Percentiles rank a stretch among this genome's conserved stretches.
phyloP scores from a whole-genome alignment of 2,329 filamentous ascomycete species.

The Trichoderma hamatum region DNA sequence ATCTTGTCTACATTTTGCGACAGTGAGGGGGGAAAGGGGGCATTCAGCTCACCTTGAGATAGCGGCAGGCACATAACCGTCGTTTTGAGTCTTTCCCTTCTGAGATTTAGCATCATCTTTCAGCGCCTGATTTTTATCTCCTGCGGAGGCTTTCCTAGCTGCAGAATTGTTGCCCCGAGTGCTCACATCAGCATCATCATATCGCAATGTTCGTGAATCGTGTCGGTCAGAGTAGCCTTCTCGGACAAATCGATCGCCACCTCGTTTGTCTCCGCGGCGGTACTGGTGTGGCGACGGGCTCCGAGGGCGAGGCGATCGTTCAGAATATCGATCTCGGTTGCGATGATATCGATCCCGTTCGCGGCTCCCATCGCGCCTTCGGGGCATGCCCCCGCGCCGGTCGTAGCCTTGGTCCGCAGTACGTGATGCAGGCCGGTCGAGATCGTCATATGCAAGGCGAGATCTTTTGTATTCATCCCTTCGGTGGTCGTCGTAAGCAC shows the following conservation, averaged over 20 bases:
- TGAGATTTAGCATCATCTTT: constrained; percentile 70
- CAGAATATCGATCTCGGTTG: constrained; percentile 49
- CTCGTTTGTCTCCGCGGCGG: constrained; percentile 43
- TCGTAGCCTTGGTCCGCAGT: constrained; percentile 51
- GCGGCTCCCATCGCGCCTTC: constrained; percentile 33
- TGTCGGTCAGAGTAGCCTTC: constrained; percentile 37
- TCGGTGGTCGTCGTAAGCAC: constrained; percentile 62
- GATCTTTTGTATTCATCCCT: constrained; percentile 52
- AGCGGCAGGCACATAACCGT: not conserved
- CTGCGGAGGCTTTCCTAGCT: constrained; percentile 65
- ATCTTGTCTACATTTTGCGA: constrained; percentile 1
- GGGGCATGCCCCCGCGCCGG: constrained; percentile 52
- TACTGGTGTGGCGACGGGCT: constrained; percentile 54
- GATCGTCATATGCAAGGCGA: constrained; percentile 58
- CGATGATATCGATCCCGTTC: constrained; percentile 40
- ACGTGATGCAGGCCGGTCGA: constrained; percentile 55
- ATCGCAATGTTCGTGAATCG: constrained; percentile 39
- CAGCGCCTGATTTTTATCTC: constrained; percentile 59
- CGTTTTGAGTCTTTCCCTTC: constrained; percentile 46
- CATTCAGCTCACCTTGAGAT: constrained; percentile 9
- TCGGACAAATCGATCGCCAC: constrained; percentile 41
- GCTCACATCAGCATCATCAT: constrained; percentile 47
- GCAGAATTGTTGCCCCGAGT: constrained; percentile 56
- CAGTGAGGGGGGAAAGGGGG: not conserved
- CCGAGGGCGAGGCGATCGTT: constrained; percentile 58